A percentile compares a stretch with the other conserved stretches of the same genome.
Conservation (phyloP, 2,329 filamentous ascomycete species). For the Colletotrichum sp. region DNA sequence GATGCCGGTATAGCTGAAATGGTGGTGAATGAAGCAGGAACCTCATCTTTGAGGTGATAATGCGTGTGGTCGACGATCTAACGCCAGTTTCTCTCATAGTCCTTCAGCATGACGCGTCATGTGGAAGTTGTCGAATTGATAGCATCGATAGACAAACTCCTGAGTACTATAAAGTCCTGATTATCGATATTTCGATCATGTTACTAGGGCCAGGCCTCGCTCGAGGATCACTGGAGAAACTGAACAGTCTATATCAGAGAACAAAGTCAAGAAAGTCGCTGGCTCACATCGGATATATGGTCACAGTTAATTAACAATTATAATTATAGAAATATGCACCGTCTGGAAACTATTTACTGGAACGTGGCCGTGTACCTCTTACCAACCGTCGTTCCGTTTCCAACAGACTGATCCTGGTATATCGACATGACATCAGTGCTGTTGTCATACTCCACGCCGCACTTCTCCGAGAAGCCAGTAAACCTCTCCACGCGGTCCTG, state of each 20-base stretch:
- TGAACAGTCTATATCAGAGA: background rate
- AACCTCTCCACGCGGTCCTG: constrained; percentile 40
- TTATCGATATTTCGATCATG: accelerated
- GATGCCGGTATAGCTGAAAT: background rate
- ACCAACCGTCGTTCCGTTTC: constrained; percentile 30
- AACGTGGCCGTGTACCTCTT: constrained; percentile 23
- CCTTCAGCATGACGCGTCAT: background rate
- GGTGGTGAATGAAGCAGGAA: background rate
- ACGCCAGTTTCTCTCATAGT: background rate
- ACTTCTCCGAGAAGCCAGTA: constrained; percentile 43
- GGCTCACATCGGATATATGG: accelerated
- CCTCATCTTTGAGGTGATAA: background rate
- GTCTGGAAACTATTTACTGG: background rate
- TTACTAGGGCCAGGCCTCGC: background rate
- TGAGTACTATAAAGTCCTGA: accelerated
- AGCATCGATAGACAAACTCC: background rate
- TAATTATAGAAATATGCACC: background rate
- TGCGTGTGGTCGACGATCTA: background rate
- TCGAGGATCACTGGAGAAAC: accelerated
- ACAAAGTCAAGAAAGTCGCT: background rate
- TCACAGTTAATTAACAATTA: background rate
- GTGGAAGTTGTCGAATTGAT: background rate
- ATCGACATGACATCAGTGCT: constrained; percentile 38
- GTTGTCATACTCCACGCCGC: constrained; percentile 38
- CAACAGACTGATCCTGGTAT: constrained; percentile 29